Conservation (phyloP, 768 basidiomycete species). For the Panaeolus cyanescens region DNA sequence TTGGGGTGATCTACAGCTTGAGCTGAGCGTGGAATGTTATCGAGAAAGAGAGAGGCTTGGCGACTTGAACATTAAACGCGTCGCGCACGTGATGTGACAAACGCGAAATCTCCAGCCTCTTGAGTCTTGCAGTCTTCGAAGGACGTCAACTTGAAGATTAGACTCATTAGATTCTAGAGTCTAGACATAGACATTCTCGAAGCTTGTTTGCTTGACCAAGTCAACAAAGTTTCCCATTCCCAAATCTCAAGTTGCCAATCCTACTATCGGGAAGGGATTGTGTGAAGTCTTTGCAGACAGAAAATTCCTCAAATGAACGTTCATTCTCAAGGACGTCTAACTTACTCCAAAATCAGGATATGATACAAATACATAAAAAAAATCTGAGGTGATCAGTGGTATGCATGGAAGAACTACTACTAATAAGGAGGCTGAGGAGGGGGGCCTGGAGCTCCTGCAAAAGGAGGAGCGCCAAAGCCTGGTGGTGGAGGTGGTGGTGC, state of each 20-base stretch:
- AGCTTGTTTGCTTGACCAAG: too few relatives aligned
- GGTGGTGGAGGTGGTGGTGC: slow-evolving; percentile 28
- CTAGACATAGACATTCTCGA: too few relatives aligned
- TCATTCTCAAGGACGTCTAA: neutral
- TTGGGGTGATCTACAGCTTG: neutral
- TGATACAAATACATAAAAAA: neutral
- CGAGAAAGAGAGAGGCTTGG: too few relatives aligned
- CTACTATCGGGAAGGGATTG: too few relatives aligned
- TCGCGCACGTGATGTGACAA: slow-evolving; percentile 15
- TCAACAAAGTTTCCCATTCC: too few relatives aligned
- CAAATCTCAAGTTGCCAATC: too few relatives aligned
- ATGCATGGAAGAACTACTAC: neutral
- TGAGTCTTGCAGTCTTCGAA: too few relatives aligned
- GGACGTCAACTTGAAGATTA: too few relatives aligned
- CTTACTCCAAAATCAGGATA: neutral
- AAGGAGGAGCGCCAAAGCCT: slow-evolving; percentile 29
- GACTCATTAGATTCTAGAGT: too few relatives aligned
- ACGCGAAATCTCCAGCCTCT: neutral
- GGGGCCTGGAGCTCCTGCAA: slow-evolving; percentile 2
- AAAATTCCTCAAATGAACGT: neutral
- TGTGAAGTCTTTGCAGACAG: too few relatives aligned
- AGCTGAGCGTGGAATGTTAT: too few relatives aligned
- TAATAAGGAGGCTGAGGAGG: slow-evolving; percentile 2
- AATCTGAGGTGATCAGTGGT: neutral
- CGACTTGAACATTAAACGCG: too few relatives aligned